These are phyloP conservation scores for Fusarium tanahbumbuense DNA, from an alignment of 2,329 filamentous ascomycete genomes.

Conservation along the genomic window DNA sequence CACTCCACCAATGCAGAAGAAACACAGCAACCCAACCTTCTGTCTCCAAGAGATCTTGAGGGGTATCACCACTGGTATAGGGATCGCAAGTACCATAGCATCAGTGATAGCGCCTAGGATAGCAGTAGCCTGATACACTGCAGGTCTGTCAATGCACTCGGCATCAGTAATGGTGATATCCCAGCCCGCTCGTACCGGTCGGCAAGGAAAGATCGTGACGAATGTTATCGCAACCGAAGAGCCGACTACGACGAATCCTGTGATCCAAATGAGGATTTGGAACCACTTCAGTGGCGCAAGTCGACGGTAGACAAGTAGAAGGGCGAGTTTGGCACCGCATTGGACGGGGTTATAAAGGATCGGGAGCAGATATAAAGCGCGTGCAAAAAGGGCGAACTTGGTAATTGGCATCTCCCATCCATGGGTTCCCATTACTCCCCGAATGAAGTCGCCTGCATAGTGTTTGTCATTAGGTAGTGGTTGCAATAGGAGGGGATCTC, in stretches of 20 bases:
- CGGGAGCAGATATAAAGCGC: background rate
- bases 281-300: background rate
- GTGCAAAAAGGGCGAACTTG: background rate
- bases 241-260: slow-evolving; percentile 12
- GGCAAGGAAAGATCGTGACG: slow-evolving; percentile 22
- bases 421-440: background rate
- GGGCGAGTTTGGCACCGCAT: background rate
- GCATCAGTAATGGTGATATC: slow-evolving; percentile 9
- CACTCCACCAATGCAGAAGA: slow-evolving; percentile 20
- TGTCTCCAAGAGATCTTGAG: slow-evolving; percentile 8
- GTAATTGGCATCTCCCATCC: background rate
- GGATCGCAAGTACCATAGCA: background rate
- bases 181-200: slow-evolving; percentile 14
- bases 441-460: background rate
- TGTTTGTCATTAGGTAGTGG: background rate
- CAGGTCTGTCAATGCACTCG: slow-evolving; percentile 17
- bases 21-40: slow-evolving; percentile 23
- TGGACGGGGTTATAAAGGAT: background rate
- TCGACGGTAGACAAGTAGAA: background rate
- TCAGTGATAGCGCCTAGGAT: slow-evolving; percentile 3
- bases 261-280: slow-evolving; percentile 4
- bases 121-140: slow-evolving; percentile 21
- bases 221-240: slow-evolving; percentile 24
- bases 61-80: background rate
- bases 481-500: background rate